These are phyloP conservation scores for Pseudogymnoascus destructans DNA, from an alignment of 2,329 filamentous ascomycete species.

Conservation along the genomic window DNA sequence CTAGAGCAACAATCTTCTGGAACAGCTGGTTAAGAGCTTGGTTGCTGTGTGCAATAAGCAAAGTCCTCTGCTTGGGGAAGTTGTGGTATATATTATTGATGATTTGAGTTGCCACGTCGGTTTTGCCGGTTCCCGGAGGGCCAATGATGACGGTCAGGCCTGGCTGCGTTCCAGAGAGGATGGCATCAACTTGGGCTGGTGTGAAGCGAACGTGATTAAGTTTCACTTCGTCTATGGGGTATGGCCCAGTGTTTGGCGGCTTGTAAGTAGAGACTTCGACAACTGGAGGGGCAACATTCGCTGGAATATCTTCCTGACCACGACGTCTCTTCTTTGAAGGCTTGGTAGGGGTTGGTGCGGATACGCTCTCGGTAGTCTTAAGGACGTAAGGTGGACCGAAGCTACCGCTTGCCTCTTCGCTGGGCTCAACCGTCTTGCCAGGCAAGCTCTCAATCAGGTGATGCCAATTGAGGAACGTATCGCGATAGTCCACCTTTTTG, in stretches of 20 bases:
- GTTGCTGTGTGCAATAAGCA: constrained; percentile 92
- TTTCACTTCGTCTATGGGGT: constrained; percentile 71
- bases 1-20: constrained; percentile 89
- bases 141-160: constrained; percentile 89
- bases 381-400: constrained; percentile 84
- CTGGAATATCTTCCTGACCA: constrained; percentile 54
- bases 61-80: constrained; percentile 80
- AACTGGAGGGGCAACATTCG: constrained; percentile 49
- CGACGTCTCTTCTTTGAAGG: constrained; percentile 78
- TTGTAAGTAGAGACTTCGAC: constrained; percentile 83
- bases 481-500: constrained; percentile 72
- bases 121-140: constrained; percentile 93
- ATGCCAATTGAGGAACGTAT: constrained; percentile 92
- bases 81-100: constrained; percentile 99
- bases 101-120: constrained; percentile 96
- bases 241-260: constrained; percentile 78
- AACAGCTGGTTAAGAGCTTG: constrained; percentile 96
- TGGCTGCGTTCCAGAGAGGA: constrained; percentile 85
- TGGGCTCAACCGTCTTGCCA: constrained; percentile 73
- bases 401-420: constrained; percentile 54
- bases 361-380: constrained; percentile 46
- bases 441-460: constrained; percentile 83
- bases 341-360: constrained; percentile 39
- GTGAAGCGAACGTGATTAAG: constrained; percentile 80
- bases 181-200: constrained; percentile 78